Evolutionary conservation across 306 rosid species (phyloP), one percentile per base, ranked within the genome.

Genomic region (Quercus bicolor): DNA sequence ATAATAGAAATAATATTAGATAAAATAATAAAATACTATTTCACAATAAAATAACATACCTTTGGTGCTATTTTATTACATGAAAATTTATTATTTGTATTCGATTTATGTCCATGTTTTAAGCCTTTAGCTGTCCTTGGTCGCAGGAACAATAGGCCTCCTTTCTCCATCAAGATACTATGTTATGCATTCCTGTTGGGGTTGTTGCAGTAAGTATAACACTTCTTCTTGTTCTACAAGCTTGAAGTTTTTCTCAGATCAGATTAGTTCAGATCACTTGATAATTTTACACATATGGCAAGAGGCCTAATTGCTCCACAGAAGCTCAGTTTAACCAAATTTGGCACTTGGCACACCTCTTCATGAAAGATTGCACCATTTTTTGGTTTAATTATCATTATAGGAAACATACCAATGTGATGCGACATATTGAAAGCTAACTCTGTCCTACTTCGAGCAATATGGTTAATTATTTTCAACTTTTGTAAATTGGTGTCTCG

Each of bases 101-200:
- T 54, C 11, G 5, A 51, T 29, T 14, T 19, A 26, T 18, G 4
- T 28, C 60, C 56, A 26, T 7, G 1, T 15, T 24, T 53, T 28
- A 55, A 52, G 40, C 10, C 34, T 11, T 5, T 43, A 52, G 21
- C 55, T 6, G 18, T 12, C 34, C 6, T 55, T 73, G 37, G 26
- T 31, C 2, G 10, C 62, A 73, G 76, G 76, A 73, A 73, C 76
- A 55, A 28, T 4, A 73, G 76, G 76, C 76, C 76, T 54, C 66
- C 66, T 16, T 48, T 73, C n/a, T 52, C 76, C 76, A 29, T 73
- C 52, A 73, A 54, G 40, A 73, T 73, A 29, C 51, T 73, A 18
- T 29, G 64, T 29, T 73, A 73, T 18, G 52, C 76, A 15, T 73
- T 73, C 65, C 59, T 73, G 19, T 5, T 73, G 57, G 76, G 76